Evolutionary conservation across 306 rosid species (phyloP).

Genomic region (Elaeagnus macrophylla): DNA sequence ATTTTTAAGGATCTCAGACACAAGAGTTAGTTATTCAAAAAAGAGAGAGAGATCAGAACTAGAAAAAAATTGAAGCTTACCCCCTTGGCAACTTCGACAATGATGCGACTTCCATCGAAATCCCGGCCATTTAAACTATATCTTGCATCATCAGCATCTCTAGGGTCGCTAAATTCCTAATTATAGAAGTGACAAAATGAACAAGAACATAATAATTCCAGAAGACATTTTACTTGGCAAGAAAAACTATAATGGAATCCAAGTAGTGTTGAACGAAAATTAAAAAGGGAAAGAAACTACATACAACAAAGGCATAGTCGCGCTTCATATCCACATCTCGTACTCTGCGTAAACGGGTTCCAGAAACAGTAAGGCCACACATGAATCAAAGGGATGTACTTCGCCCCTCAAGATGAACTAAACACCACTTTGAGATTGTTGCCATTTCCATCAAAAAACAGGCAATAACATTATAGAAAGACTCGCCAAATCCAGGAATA

Average conservation of each 20-base stretch:
- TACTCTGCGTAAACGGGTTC: constrained; percentile 50
- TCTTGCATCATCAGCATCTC: constrained; percentile 52
- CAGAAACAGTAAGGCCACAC: constrained; percentile 52
- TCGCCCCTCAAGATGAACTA: constrained; percentile 56
- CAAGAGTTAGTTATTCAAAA: too few species aligned
- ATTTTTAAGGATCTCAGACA: too few species aligned
- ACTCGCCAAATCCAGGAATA: constrained; percentile 56
- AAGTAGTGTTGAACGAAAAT: background rate
- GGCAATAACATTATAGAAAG: constrained; percentile 48
- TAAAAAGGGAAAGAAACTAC: constrained; percentile 14
- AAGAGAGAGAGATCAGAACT: too few species aligned
- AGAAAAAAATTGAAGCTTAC: constrained; percentile 16
- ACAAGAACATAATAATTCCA: background rate
- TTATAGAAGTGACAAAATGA: background rate
- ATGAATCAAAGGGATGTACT: constrained; percentile 44
- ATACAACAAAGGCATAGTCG: constrained; percentile 50
- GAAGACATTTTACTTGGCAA: constrained; percentile 1
- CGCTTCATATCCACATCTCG: constrained; percentile 59
- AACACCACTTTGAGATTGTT: constrained; percentile 48
- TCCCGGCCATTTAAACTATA: constrained; percentile 40
- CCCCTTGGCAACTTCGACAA: constrained; percentile 43
- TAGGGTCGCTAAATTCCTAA: constrained; percentile 32
- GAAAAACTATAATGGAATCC: background rate
- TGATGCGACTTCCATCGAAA: constrained; percentile 35
- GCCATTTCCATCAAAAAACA: constrained; percentile 43